phyloP scores from a whole-genome alignment of 805 yeast species.

The Spathaspora gorwiae region DNA sequence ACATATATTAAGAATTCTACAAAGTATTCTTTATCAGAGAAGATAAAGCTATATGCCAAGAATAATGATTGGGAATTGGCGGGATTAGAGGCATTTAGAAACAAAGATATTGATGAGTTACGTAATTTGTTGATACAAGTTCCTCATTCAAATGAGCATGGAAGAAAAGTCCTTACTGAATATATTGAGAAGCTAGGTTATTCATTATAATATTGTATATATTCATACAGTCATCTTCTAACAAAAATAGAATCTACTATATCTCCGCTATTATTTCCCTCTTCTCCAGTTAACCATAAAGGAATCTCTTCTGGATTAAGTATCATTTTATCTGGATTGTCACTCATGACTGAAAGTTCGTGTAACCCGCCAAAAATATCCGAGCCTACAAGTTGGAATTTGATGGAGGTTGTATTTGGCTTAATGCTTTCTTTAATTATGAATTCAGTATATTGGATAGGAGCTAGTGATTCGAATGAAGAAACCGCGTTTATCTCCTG shows the following conservation, averaged over 20 bases:
- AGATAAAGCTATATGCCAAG: slow-evolving; percentile 45
- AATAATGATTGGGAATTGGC: slow-evolving; percentile 52
- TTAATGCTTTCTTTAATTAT: slow-evolving; percentile 28
- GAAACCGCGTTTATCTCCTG: slow-evolving; percentile 16
- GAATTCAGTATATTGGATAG: slow-evolving; percentile 51
- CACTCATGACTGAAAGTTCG: slow-evolving; percentile 45
- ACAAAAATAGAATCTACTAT: slow-evolving; percentile 13
- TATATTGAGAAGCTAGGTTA: slow-evolving; percentile 26
- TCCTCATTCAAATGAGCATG: slow-evolving; percentile 4
- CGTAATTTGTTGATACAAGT: slow-evolving; percentile 7
- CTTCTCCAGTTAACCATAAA: slow-evolving; percentile 77
- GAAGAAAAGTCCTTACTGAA: slow-evolving; percentile 12
- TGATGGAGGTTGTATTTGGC: slow-evolving; percentile 18
- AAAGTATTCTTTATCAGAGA: slow-evolving; percentile 40
- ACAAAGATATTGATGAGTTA: slow-evolving; percentile 33
- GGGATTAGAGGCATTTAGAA: slow-evolving; percentile 43
- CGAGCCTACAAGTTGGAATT: slow-evolving; percentile 49
- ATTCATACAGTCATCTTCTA: not conserved
- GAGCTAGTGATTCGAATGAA: slow-evolving; percentile 51
- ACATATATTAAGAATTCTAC: slow-evolving; percentile 53
- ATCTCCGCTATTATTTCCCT: slow-evolving; percentile 49
- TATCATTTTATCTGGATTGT: slow-evolving; percentile 26
- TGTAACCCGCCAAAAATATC: slow-evolving; percentile 80
- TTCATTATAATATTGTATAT: slow-evolving; percentile 6
- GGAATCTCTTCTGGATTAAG: slow-evolving; percentile 59